These are phyloP conservation scores for Condylostoma magnum DNA, from an alignment of 169 alveolate species.

Conservation along the genomic window DNA sequence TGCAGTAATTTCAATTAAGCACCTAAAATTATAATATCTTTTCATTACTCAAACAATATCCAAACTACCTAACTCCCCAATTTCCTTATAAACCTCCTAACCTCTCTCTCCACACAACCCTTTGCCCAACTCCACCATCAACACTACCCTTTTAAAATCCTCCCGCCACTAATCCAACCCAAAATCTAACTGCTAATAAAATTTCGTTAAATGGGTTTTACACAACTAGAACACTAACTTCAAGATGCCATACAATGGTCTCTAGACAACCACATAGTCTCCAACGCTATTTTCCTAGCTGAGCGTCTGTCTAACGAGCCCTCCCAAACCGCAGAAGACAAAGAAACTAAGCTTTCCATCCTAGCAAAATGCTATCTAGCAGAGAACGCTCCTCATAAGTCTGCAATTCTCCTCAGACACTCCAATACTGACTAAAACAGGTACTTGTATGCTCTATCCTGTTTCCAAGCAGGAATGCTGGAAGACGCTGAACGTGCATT, in stretches of 20 bases:
- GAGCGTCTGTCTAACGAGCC: constrained; percentile 56
- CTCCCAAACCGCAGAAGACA: constrained; percentile 44
- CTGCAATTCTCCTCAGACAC: constrained; percentile 49
- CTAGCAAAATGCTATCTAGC: constrained; percentile 69
- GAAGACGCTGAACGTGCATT: constrained; percentile 77
- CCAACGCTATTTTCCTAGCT: constrained; percentile 70
- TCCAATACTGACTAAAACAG: constrained; percentile 37
- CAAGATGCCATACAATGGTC: constrained; percentile 51
- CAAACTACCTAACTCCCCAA: too few relatives aligned
- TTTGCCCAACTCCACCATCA: too few relatives aligned
- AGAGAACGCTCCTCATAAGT: constrained; percentile 65
- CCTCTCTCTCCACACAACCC: neutral
- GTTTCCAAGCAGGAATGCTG: constrained; percentile 64
- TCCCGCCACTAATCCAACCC: too few relatives aligned
- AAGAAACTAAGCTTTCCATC: constrained; percentile 57
- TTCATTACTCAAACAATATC: too few relatives aligned
- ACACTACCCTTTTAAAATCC: too few relatives aligned
- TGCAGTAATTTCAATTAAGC: too few relatives aligned
- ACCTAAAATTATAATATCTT: too few relatives aligned
- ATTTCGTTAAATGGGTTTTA: neutral
- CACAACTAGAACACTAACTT: constrained; percentile 41
- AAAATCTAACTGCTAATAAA: too few relatives aligned
- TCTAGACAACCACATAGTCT: constrained; percentile 48
- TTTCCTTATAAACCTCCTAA: too few relatives aligned
- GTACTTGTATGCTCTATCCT: constrained; percentile 62